Base-by-base conservation (phyloP, 441 rosid genomes). In the Syzygium syzygioides region DNA sequence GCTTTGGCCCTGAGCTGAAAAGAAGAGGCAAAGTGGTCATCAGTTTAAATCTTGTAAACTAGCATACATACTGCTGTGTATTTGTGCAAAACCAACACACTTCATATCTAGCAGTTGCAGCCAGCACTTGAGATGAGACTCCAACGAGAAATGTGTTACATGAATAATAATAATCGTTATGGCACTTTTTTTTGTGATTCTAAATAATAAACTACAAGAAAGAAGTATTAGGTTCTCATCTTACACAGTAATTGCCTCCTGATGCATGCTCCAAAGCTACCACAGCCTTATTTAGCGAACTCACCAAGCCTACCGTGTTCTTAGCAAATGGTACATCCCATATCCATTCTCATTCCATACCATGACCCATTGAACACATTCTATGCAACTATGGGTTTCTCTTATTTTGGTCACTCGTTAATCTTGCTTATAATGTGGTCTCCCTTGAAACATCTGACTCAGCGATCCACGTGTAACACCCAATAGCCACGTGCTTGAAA, bases 1-100 rank as follows among this genome's bases (percentile, higher is more conserved):
- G 89, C 90, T 92, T 94, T 96, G 87, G 97, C 99, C 92, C 94
- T 96, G 89, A 95, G 94, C 99, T 97, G 85, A 59, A 90, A 85
- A 90, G 37, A 91, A 76, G 89, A 93, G 86, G 90, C 23, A 52
- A 56, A 56, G 32, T 55, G 26, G 48, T 76, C 9, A 1, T 76
- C 83, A 0, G 52, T 76, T 76, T 1, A 76, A 55, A 37, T 76
- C 5, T 54, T 76, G 85, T 14, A 76, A 28, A 37, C 13, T 2
- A 11, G 28, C 50, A 1, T 71, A 20, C 50, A 71, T 76, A 41
- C 52, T 76, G 83, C 83, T 37, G n/a, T 41, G 50, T 20, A 76
- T 20, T 37, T 76, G n/a, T 23, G 52, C 83, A 76, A 76, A 11
- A 37, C 23, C 1, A 76, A 41, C 48, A 45, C 48, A 45, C 48